These are phyloP conservation scores for Hymenoscyphus infarciens DNA, from an alignment of 2,329 filamentous ascomycete species.

Conservation along the genomic window DNA sequence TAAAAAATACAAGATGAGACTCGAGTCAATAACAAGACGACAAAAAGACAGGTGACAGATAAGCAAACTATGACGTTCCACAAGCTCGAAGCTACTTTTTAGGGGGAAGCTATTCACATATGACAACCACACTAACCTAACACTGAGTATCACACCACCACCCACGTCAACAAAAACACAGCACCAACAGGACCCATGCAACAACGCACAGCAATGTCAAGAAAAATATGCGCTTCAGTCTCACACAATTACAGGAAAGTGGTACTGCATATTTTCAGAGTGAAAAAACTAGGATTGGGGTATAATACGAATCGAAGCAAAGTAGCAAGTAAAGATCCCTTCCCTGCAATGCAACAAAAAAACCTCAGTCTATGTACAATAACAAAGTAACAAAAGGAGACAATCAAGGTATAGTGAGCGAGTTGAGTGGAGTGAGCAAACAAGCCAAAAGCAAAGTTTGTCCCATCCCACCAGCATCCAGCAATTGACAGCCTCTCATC, in stretches of 20 bases:
- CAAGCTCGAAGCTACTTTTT: neutral
- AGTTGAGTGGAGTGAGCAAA: neutral
- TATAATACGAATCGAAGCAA: slow-evolving; percentile 13
- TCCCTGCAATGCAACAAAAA: neutral
- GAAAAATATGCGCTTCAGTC: neutral
- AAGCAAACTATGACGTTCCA: neutral
- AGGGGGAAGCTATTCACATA: neutral
- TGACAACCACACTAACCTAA: neutral
- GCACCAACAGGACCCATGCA: neutral
- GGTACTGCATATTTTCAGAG: neutral
- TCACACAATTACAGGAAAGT: neutral
- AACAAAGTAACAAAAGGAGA: neutral
- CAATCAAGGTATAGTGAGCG: neutral
- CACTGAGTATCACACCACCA: neutral
- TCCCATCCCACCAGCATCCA: neutral
- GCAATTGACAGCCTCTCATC: too few relatives aligned
- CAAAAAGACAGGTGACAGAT: too few relatives aligned
- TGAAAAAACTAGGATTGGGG: slow-evolving; percentile 11
- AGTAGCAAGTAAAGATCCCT: neutral
- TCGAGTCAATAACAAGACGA: neutral
- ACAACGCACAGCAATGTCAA: neutral
- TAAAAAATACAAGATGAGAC: neutral
- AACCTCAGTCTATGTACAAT: neutral
- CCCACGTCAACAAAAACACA: neutral
- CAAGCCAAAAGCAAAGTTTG: neutral